Evolutionary conservation across 768 basidiomycete species (phyloP), one percentile per base, ranked within the genome.

Genomic region (Polyporus arcularius): DNA sequence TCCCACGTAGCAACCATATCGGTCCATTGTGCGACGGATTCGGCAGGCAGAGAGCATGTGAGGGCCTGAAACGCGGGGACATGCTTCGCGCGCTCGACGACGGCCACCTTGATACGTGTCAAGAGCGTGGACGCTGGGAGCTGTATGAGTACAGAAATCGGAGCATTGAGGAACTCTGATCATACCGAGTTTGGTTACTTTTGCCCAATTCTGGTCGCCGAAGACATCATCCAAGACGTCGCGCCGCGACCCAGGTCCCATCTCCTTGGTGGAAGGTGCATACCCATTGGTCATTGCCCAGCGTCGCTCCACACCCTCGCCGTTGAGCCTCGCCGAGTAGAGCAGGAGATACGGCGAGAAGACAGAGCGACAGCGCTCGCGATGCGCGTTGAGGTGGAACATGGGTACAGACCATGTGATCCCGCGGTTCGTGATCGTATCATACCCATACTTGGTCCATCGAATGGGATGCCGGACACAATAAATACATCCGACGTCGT

Each of bases 381-480:
- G 64, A 47, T 81, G 79, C 0, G 67, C 74, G 5, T 69, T 66
- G n/a, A 79, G 66, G 30, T 82, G 80, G 56, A 76, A 78, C 35
- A 74, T 74, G 0, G 77, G 79, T 4, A 81, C 61, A 1, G 73
- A 43, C 12, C 50, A 72, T 6, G 52, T 56, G 11, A 63, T 46
- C 6, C 30, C 11, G n/a, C 15, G 39, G 18, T 35, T 12, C 10
- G 14, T 11, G 35, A 35, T 1, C 1, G 35, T 4, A 15, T 15
- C 26, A 21, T 38, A 53, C 1, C 48, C 18, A 16, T 57, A 60
- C 32, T 51, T 40, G 3, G 16, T 31, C 2, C 64, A 28, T 8
- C 63, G 56, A 8, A 57, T 35, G 7, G 11, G 6, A 1, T 67
- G 28, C 18, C 68, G 55, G n/a, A 53, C 54, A 14, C 16, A 32